Base-by-base conservation (phyloP, 768 basidiomycete genomes). In the Suillus tomentosus region DNA sequence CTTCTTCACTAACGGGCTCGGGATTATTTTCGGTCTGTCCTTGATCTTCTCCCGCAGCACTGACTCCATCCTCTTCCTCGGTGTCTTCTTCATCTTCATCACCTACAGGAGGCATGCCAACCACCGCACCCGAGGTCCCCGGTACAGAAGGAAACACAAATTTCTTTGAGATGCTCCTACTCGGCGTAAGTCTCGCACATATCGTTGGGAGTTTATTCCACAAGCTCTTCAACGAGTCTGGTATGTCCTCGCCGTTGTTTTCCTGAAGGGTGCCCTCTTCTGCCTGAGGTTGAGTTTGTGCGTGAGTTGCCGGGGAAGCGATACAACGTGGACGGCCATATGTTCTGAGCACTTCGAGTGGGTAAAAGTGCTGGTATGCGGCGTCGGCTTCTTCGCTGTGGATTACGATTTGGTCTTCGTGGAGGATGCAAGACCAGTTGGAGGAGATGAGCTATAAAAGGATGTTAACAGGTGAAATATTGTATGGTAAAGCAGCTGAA, bases 401-500 rank as follows among this genome's bases (percentile, higher is more conserved):
- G 43, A 91, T 88, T 42, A 90, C 88, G 64, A 91, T 88, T 66
- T 88, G 83, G 57, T 78, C 76, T 66, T 90, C 82, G 69, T 83
- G 85, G 11, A 90, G 74, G 55, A 90, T 90, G 69, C 89, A 91
- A 27, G 88, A 90, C 90, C 90, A 91, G 64, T 90, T 91, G 11
- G 89, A 87, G 22, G 87, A 88, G 71, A 81, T 79, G 14, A 84
- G 80, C 89, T 90, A 65, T 24, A 62, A 64, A 60, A 11, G 9
- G 7, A 54, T 13, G 51, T 63, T 24, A 47, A 47, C 14, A 10
- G 60, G 66, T 62, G 60, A 62, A 40, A 59, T 24, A 15, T 58
- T 53, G 24, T 22, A 54, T 19, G 11, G 17, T 19, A 53, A 53
- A 53, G 17, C 17, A 54, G 5, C 9, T 34, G 17, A 10, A 34